phyloP scores from a whole-genome alignment of 2,329 filamentous ascomycete species.

The Zymoseptoria pseudotritici region DNA sequence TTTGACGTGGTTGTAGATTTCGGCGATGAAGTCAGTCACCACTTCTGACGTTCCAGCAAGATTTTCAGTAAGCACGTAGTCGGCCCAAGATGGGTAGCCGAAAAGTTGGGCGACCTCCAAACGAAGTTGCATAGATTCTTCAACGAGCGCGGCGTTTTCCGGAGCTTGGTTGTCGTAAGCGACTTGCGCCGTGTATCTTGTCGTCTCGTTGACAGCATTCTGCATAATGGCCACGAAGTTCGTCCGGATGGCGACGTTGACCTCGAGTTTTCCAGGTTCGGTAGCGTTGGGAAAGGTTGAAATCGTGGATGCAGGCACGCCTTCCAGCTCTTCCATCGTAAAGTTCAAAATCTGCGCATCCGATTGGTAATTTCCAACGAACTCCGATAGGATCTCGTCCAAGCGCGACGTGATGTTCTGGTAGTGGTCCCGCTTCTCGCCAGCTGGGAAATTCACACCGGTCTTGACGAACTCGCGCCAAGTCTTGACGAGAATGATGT shows the following conservation, averaged over 20 bases:
- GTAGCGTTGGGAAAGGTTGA: constrained; percentile 60
- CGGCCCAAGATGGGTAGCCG: constrained; percentile 31
- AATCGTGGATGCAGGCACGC: constrained; percentile 62
- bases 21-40: too few relatives aligned
- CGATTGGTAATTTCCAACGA: constrained; percentile 69
- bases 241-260: constrained; percentile 38
- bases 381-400: constrained; percentile 61
- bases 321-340: constrained; percentile 61
- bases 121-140: constrained; percentile 62
- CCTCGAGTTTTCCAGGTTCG: constrained; percentile 54
- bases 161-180: constrained; percentile 71
- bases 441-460: constrained; percentile 56
- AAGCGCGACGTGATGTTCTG: constrained; percentile 60
- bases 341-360: constrained; percentile 72
- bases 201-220: constrained; percentile 61
- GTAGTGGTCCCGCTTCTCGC: constrained; percentile 63
- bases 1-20: too few relatives aligned
- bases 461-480: constrained; percentile 66
- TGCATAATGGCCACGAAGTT: constrained; percentile 68
- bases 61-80: too few relatives aligned
- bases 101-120: constrained; percentile 71
- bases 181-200: constrained; percentile 59
- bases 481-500: constrained; percentile 63
- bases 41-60: too few relatives aligned
- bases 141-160: constrained; percentile 62